Percentiles rank a stretch among this genome's conserved stretches.
Evolutionary conservation across 495 filamentous ascomycete genomes (phyloP).

Genomic region (Cenococcum geophilum): DNA sequence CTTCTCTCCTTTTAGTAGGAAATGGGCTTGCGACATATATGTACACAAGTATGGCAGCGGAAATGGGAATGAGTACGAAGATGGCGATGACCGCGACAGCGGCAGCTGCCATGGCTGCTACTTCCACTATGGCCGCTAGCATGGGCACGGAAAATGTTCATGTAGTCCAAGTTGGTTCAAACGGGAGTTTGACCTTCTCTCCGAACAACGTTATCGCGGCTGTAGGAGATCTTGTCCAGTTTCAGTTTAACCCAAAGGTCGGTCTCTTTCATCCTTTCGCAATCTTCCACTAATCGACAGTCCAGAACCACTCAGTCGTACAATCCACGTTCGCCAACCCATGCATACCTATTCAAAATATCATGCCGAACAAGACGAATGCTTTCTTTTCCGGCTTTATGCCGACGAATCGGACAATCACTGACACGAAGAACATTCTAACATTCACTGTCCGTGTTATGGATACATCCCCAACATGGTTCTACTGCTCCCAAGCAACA

Average conservation of each 20-base stretch:
- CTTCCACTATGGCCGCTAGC: not conserved
- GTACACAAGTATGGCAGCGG: constrained; percentile 8
- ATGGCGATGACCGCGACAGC: not conserved
- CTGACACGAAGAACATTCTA: constrained; percentile 2
- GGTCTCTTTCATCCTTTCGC: constrained; percentile 12
- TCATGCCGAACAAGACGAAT: constrained; percentile 29
- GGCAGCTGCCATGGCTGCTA: not conserved
- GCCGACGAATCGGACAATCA: constrained; percentile 21
- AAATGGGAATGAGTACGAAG: not conserved
- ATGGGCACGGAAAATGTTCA: constrained; percentile 22
- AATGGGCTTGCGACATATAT: constrained; percentile 6
- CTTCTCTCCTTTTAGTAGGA: constrained; percentile 21
- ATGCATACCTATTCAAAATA: constrained; percentile 35
- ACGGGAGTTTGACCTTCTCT: constrained; percentile 32
- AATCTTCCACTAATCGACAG: not conserved
- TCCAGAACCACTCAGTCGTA: constrained; percentile 45
- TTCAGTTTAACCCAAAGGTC: constrained; percentile 49
- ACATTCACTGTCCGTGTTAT: constrained; percentile 38
- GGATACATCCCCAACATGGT: constrained; percentile 41
- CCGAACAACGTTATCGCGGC: constrained; percentile 41
- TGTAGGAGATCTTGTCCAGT: constrained; percentile 47
- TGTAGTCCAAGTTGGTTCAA: constrained; percentile 30
- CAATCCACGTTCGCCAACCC: constrained; percentile 43
- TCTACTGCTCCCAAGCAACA: constrained; percentile 40
- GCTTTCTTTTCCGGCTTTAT: constrained; percentile 40